Evolutionary conservation across 1,284 basidiomycete species (phyloP), one percentile per base, ranked within the genome.

Genomic region (Serendipita sp.): DNA sequence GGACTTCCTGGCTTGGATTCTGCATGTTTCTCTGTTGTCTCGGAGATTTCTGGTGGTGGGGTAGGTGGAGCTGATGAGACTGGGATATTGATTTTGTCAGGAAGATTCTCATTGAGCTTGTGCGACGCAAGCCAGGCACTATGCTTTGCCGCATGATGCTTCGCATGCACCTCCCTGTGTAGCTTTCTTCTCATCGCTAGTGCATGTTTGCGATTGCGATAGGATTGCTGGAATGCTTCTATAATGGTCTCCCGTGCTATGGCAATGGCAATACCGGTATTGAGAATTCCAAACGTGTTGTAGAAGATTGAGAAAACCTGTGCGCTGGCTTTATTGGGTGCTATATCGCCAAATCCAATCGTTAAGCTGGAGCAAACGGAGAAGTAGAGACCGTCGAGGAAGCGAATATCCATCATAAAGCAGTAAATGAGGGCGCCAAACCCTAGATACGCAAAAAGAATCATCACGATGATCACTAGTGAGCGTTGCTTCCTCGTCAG

Each of bases 311-410:
- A 75, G 67, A 86, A 85, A 8, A 83, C 67, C 15, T 81, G 80
- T 2, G 79, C 74, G 1, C 75, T 76, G 1, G 78, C 72, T 0
- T 74, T 74, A 3, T 63, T 63, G 0, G 87, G 85, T 2, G 75
- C 71, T 53, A 91, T 83, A 69, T 92, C 89, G 8, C 90, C 90
- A 68, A 91, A 90, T 0, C 89, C 89, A 42, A 91, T 82, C 1
- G 85, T 86, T 70, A 87, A 81, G 61, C 88, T 83, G 2, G 84
- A 79, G 3, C 83, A 82, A 30, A 87, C 75, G 3, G 84, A 82
- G 69, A 87, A 87, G 68, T 76, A 76, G 13, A 76, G 67, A 0
- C 71, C 68, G 67, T 88, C 76, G 68, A 90, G 80, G 71, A 87
- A 90, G 29, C 75, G 71, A 42, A 85, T 76, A 2, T 77, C 63